Conservation (phyloP, 1,139 yeast genomes). For the Sugiyamaella sp. region DNA sequence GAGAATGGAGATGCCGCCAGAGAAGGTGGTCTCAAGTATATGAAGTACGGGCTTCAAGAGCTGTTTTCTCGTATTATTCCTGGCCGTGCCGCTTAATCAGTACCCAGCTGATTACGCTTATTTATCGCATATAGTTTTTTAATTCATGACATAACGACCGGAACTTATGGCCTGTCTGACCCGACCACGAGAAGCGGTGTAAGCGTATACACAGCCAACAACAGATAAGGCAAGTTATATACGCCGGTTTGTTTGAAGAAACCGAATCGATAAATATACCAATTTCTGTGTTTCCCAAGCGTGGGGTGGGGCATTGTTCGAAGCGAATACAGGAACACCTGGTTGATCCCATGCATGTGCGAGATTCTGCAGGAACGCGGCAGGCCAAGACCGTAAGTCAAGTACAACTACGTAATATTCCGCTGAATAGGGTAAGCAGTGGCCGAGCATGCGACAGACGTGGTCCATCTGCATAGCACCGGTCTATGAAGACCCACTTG, state of each 20-base stretch:
- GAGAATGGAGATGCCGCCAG: slow-evolving; percentile 97
- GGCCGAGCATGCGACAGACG: not conserved
- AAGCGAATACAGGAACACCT: no score
- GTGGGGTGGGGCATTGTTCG: not conserved
- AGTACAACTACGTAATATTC: not conserved
- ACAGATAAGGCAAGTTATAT: no score
- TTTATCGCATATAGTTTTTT: not conserved
- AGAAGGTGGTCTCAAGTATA: slow-evolving; percentile 76
- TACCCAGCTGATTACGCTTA: no score
- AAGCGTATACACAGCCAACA: no score
- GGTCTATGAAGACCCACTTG: no score
- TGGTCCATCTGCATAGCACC: no score
- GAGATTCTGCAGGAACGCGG: slow-evolving; percentile 1
- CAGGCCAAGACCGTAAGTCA: not conserved
- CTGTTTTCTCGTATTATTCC: slow-evolving; percentile 22
- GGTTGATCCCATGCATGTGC: not conserved
- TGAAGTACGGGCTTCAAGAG: slow-evolving; percentile 30
- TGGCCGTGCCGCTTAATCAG: slow-evolving; percentile 7
- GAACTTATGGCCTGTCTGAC: no score
- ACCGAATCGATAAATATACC: no score
- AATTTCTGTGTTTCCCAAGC: no score
- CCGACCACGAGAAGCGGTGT: no score
- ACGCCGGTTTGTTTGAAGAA: no score
- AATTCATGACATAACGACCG: not conserved
- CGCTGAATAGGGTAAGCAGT: not conserved